Percentiles rank a stretch among this genome's conserved stretches.
Conservation (phyloP, 1,284 basidiomycete species). For the Ganoderma lucidum region DNA sequence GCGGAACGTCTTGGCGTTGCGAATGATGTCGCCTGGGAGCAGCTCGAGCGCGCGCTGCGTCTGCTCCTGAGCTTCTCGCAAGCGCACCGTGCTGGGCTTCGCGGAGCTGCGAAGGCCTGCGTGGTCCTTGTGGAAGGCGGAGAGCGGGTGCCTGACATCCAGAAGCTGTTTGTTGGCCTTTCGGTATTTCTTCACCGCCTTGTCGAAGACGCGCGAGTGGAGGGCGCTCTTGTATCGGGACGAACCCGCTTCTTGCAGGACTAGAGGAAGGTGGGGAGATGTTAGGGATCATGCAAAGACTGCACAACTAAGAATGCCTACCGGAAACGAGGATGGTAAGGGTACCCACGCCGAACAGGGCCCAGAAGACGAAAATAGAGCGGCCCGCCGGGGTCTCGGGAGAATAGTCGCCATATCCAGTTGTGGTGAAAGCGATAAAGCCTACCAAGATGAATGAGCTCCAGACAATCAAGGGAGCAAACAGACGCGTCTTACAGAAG, state of each 20-base stretch:
- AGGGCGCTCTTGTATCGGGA: slow-evolving; percentile 61
- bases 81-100: slow-evolving; percentile 12
- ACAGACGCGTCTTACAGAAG: slow-evolving; percentile 63
- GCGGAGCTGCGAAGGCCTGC: background rate
- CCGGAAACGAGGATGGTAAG: slow-evolving; percentile 79
- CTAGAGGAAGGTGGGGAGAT: slow-evolving; percentile 41
- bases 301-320: slow-evolving; percentile 41
- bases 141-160: slow-evolving; percentile 23
- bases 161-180: slow-evolving; percentile 28
- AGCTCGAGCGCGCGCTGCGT: slow-evolving; percentile 51
- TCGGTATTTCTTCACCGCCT: slow-evolving; percentile 56
- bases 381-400: slow-evolving; percentile 74
- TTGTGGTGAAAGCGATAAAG: slow-evolving; percentile 68
- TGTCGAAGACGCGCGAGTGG: slow-evolving; percentile 54
- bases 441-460: slow-evolving; percentile 32
- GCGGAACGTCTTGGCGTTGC: slow-evolving; percentile 53
- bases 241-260: slow-evolving; percentile 70
- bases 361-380: slow-evolving; percentile 85
- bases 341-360: slow-evolving; percentile 76
- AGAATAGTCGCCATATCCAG: slow-evolving; percentile 75
- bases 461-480: slow-evolving; percentile 6
- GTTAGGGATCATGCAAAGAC: background rate
- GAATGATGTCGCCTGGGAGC: slow-evolving; percentile 57
- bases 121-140: background rate
- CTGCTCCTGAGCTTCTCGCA: slow-evolving; percentile 31